Conservation (phyloP, 2,329 filamentous ascomycete species). For the Sporothrix pallida region DNA sequence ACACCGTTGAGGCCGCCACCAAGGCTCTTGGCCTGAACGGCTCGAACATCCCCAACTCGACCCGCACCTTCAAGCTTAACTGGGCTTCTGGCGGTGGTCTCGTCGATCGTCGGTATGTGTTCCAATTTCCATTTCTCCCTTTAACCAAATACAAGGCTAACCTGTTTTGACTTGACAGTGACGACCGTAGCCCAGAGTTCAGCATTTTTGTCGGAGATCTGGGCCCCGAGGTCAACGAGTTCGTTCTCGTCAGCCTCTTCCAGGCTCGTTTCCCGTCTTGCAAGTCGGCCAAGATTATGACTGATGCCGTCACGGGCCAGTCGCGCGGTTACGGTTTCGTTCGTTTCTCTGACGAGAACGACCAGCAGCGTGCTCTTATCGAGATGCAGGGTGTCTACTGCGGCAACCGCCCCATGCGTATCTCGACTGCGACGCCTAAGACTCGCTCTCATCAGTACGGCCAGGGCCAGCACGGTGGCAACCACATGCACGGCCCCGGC, state of each 20-base stretch:
- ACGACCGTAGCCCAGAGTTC: conserved; percentile 94
- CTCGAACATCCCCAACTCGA: conserved; percentile 87
- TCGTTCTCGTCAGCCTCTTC: conserved; percentile 95
- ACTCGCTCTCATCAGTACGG: conserved; percentile 64
- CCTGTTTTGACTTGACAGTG: conserved; percentile 57
- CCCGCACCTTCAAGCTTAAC: conserved; percentile 97
- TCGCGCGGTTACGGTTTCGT: conserved; percentile 98
- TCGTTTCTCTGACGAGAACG: conserved; percentile 91
- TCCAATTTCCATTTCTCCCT: neutral
- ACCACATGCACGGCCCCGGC: conserved; percentile 50
- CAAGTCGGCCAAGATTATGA: conserved; percentile 99
- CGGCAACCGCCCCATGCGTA: conserved; percentile 97
- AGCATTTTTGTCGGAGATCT: conserved; percentile 98
- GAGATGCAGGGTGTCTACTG: conserved; percentile 99
- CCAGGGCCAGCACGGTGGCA: conserved; percentile 46
- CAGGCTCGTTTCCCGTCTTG: conserved; percentile 94
- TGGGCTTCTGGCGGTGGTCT: conserved; percentile 97
- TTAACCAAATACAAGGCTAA: neutral
- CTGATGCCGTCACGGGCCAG: conserved; percentile 95
- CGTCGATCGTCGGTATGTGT: conserved; percentile 81
- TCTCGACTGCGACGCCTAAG: conserved; percentile 97
- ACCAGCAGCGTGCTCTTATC: conserved; percentile 92
- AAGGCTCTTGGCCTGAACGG: conserved; percentile 94
- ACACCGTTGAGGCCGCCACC: conserved; percentile 78
- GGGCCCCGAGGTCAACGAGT: conserved; percentile 98